Percentiles rank a stretch among this genome's conserved stretches.
Conservation (phyloP, 2,329 filamentous ascomycete species). For the Cercospora sp. region DNA sequence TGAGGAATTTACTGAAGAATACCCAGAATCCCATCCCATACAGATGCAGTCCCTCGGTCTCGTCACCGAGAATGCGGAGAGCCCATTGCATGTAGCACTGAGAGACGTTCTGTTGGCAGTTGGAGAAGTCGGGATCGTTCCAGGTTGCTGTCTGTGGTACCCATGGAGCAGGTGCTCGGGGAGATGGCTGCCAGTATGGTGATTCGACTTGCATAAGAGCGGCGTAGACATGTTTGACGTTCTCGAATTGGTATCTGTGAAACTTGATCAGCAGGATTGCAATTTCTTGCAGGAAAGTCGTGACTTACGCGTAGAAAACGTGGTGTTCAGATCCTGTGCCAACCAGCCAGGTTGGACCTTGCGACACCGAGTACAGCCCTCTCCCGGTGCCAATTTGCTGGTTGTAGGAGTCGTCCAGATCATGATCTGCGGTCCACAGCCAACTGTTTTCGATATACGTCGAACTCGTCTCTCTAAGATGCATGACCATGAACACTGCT, state of each 20-base stretch:
- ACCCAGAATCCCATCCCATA: constrained; percentile 45
- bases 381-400: constrained; percentile 47
- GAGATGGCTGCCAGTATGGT: constrained; percentile 45
- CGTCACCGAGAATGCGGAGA: constrained; percentile 29
- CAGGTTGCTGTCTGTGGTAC: constrained; percentile 37
- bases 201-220: constrained; percentile 56
- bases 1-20: constrained; percentile 38
- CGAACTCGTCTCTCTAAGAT: constrained; percentile 49
- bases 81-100: constrained; percentile 42
- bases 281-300: background rate
- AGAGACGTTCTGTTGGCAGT: constrained; percentile 27
- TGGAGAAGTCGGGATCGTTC: constrained; percentile 36
- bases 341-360: constrained; percentile 53
- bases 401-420: constrained; percentile 46
- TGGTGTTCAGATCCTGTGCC: constrained; percentile 56
- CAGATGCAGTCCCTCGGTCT: constrained; percentile 41
- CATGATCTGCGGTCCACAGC: constrained; percentile 55
- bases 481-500: constrained; percentile 45
- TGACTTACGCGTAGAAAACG: constrained; percentile 48
- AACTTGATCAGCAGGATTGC: background rate
- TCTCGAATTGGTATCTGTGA: constrained; percentile 46
- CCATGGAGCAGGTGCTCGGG: constrained; percentile 46
- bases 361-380: constrained; percentile 42
- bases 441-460: constrained; percentile 57
- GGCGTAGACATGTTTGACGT: constrained; percentile 53